Conservation (phyloP, 2,329 filamentous ascomycete species). For the Grosmannia penicillata region DNA sequence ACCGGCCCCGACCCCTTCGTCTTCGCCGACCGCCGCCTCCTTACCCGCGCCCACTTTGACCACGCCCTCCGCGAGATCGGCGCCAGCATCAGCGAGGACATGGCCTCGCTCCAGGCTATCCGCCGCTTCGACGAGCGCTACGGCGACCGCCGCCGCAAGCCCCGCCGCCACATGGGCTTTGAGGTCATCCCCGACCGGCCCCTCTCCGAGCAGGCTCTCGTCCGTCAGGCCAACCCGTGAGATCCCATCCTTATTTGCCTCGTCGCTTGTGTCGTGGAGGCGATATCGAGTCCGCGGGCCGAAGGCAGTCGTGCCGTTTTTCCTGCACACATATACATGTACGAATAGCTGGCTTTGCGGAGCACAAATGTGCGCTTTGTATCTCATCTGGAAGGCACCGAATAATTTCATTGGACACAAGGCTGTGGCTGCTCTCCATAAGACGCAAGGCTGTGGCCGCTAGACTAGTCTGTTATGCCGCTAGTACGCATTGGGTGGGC, state of each 20-base stretch:
- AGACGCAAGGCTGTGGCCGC: too few species aligned
- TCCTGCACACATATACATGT: too few species aligned
- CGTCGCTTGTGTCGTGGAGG: not conserved
- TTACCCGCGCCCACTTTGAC: constrained; percentile 63
- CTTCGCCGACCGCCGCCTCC: constrained; percentile 47
- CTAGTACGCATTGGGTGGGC: too few species aligned
- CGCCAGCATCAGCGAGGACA: constrained; percentile 86
- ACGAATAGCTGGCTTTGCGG: too few species aligned
- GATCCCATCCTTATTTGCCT: too few species aligned
- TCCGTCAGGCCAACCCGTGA: constrained; percentile 15
- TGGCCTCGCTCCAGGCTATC: constrained; percentile 72
- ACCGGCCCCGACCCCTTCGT: constrained; percentile 29
- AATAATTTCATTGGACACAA: too few species aligned
- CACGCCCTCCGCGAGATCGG: constrained; percentile 77
- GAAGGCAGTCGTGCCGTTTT: too few species aligned
- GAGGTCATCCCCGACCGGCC: constrained; percentile 25
- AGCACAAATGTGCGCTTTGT: too few species aligned
- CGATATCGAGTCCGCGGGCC: too few species aligned
- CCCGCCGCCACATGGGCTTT: constrained; percentile 42
- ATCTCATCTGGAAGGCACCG: too few species aligned
- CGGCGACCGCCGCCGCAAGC: constrained; percentile 60
- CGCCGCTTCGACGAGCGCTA: constrained; percentile 94
- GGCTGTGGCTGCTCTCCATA: too few species aligned
- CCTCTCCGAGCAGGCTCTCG: constrained; percentile 29
- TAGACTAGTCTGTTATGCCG: too few species aligned